Evolutionary conservation across 495 filamentous ascomycete genomes (phyloP), one percentile per base, ranked within the genome.

Genomic region (Chaetomium tenue): DNA sequence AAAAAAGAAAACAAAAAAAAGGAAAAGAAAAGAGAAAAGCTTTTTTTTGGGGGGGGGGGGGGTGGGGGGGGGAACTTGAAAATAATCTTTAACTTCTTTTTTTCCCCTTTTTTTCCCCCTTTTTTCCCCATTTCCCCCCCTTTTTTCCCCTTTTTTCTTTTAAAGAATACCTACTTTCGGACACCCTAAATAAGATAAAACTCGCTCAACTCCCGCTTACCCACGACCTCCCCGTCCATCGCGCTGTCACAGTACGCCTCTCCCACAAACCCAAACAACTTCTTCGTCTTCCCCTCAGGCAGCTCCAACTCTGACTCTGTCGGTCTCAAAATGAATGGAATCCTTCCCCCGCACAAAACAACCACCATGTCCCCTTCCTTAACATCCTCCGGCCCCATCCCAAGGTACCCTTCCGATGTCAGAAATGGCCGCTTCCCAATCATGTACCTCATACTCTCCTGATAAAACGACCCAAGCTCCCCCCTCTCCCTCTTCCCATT

Each of bases 241-340:
- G 40, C 53, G 1, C 33, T 33, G 25, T 56, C 53, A 25, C 53
- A 56, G 15, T 56, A 56, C 33, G 53, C 53, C 33, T 56, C 53
- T 3, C 53, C 53, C 15, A 56, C 20, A 23, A 22, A 40, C 7
- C 15, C 12, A 6, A 39, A 40, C n/a, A 56, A 5, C 20, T 23
- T 7, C 20, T 25, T 9, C n/a, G n/a, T n/a, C n/a, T 23, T 23
- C 20, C 16, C 12, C 33, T 4, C 33, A 5, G n/a, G 9, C 33
- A 12, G 0, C 7, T 8, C 33, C 33, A 12, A 5, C 7, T n/a
- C 33, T 1, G n/a, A 12, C n/a, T 23, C 8, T 0, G 13, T 22
- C 50, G 53, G 53, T 33, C 33, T 33, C 53, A 56, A 16, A 5
- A 56, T 33, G 39, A 56, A 56, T 9, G 53, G 53, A 2, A 56